Evolutionary conservation across 345 rosid genomes (phyloP), one percentile per base, ranked within the genome.

Genomic region (Arabidopsis arenosa): DNA sequence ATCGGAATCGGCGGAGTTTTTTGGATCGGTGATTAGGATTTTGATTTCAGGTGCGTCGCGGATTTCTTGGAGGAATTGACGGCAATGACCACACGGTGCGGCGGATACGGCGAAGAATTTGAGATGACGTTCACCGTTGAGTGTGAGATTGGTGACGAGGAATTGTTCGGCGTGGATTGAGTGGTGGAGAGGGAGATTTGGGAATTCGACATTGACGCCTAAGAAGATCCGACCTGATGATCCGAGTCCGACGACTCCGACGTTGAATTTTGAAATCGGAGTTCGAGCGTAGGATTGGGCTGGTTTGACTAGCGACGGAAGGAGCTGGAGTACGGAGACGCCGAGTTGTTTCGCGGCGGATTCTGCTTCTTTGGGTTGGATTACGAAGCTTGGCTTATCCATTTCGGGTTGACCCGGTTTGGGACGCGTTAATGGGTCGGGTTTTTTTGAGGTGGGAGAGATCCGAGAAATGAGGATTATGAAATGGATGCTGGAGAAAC

Each of bases 71-170:
- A 89, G 59, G 81, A 95, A 95, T 32, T 95, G 99, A 61, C 99
- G 99, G 90, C 99, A 95, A 88, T 95, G 99, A 63, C 99, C 99
- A 35, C 99, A 95, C 0, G 99, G 99, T 35, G 99, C 93, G 82
- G 91, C 72, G 76, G 98, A 95, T 76, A 95, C 99, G 65, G 94
- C 91, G 57, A 95, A 7, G 86, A 28, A 78, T 5, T 62, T 59
- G 82, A 92, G 90, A 0, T 58, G 45, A 43, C 75, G 82, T 56
- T 95, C 98, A 15, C 68, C 80, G 81, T 92, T 83, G 86, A 95
- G 84, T 32, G 80, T 66, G 76, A 95, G 92, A 53, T 92, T 95
- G 66, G 96, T 90, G 78, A 93, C 62, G 82, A 95, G 97, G 83
- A 92, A 92, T 62, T 95, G 99, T 65, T 95, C 99, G 75, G 99